Percentiles rank a stretch among this genome's conserved stretches.
These are phyloP conservation scores for Colletotrichum paranaense DNA, from an alignment of 2,329 filamentous ascomycete species.

Conservation along the genomic window DNA sequence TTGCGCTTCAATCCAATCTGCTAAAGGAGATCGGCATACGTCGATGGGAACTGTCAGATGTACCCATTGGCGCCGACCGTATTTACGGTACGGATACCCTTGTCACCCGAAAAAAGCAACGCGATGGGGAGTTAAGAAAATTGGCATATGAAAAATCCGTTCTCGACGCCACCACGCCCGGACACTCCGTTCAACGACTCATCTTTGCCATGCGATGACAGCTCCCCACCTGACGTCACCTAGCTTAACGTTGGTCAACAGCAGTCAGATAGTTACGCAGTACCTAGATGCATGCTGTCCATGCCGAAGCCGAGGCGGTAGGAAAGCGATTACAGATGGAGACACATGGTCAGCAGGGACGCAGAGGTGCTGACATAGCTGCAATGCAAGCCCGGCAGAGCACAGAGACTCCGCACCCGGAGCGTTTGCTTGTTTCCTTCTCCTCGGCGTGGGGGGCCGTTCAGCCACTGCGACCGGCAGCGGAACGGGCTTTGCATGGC, in stretches of 20 bases:
- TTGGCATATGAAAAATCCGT: not conserved
- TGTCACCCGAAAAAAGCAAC: not conserved
- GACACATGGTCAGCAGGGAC: not conserved
- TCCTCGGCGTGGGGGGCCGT: not conserved
- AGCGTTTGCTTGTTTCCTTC: not conserved
- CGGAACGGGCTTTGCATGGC: not conserved
- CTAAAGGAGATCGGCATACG: conserved; percentile 22
- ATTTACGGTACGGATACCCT: conserved; percentile 1
- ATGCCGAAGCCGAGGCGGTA: not conserved
- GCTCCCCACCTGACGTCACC: conserved; percentile 21
- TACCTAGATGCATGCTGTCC: not conserved
- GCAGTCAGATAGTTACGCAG: not conserved
- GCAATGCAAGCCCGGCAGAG: not conserved
- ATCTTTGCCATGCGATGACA: not conserved
- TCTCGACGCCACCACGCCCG: conserved; percentile 11
- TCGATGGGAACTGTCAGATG: not conserved
- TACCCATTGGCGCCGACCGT: conserved; percentile 5
- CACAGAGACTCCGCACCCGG: not conserved
- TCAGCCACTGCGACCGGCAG: not conserved
- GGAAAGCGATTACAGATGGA: not conserved
- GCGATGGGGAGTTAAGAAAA: not conserved
- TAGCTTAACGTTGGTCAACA: not conserved
- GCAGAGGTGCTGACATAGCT: not conserved
- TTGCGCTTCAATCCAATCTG: not conserved
- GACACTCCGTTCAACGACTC: conserved; percentile 19